These are phyloP conservation scores for Vitis rotundifolia DNA, from an alignment of 164 flowering plant genomes.

Conservation along the genomic window DNA sequence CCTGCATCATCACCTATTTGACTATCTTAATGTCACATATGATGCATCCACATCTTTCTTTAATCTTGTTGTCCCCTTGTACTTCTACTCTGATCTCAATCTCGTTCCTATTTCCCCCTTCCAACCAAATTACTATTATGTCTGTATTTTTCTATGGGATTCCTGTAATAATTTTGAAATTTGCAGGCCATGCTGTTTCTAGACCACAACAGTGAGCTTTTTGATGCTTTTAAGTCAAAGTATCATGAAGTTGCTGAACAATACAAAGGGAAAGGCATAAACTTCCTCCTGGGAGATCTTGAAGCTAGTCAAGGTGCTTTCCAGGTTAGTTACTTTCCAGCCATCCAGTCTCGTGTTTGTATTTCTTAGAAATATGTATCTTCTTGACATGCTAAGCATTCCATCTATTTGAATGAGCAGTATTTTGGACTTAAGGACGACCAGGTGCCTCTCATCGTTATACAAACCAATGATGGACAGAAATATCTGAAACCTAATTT, in stretches of 20 bases:
- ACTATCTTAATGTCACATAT: neutral
- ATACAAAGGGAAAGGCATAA: constrained; percentile 54
- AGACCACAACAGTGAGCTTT: constrained; percentile 51
- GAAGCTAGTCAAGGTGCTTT: constrained; percentile 75
- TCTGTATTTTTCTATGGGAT: neutral
- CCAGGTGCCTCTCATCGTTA: constrained; percentile 72
- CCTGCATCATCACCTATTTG: neutral
- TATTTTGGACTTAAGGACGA: constrained; percentile 78
- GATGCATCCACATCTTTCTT: neutral
- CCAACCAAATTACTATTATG: neutral
- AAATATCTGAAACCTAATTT: constrained; percentile 67
- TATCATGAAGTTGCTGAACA: constrained; percentile 61
- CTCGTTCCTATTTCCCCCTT: neutral
- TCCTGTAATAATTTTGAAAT: constrained; percentile 1
- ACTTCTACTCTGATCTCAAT: neutral
- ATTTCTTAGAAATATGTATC: neutral
- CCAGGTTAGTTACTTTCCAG: constrained; percentile 43
- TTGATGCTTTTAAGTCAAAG: constrained; percentile 55
- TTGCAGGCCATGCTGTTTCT: constrained; percentile 75
- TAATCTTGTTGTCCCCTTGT: no score
- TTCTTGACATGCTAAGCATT: neutral
- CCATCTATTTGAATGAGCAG: constrained; percentile 38
- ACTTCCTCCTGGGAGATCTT: constrained; percentile 80
- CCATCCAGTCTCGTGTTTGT: neutral
- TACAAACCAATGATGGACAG: constrained; percentile 57